These are phyloP conservation scores for Cladophialophora bantiana DNA, from an alignment of 2,329 filamentous ascomycete genomes.

Conservation along the genomic window DNA sequence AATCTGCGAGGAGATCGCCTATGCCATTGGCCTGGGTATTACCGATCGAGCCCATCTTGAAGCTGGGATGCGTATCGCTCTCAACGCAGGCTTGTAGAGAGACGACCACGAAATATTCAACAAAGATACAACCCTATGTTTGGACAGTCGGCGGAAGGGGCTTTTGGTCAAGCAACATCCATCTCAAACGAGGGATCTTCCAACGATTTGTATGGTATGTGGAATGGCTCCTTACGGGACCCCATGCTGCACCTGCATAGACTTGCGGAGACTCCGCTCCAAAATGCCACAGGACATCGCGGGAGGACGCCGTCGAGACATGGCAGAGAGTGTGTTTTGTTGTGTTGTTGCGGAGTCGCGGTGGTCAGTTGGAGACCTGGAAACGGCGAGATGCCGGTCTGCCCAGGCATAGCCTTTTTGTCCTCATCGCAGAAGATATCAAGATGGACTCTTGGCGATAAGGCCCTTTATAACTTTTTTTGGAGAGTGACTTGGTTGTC, in stretches of 20 bases:
- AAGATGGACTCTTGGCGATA: background rate
- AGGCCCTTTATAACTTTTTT: background rate
- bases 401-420: background rate
- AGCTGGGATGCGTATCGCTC: background rate
- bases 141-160: background rate
- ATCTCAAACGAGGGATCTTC: background rate
- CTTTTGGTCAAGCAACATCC: background rate
- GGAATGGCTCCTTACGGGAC: background rate
- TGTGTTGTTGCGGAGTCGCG: background rate
- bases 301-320: background rate
- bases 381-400: background rate
- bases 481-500: background rate
- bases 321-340: background rate
- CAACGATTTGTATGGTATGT: background rate
- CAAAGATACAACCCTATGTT: background rate
- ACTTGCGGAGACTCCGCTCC: background rate
- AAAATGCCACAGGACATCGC: background rate
- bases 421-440: background rate
- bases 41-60: conserved; percentile 14
- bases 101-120: background rate
- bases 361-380: background rate
- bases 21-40: background rate
- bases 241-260: background rate
- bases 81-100: background rate
- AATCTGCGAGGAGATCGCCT: conserved; percentile 9